These are phyloP conservation scores for Pterocarpus santalinus DNA, from an alignment of 306 rosid species.

Conservation along the genomic window DNA sequence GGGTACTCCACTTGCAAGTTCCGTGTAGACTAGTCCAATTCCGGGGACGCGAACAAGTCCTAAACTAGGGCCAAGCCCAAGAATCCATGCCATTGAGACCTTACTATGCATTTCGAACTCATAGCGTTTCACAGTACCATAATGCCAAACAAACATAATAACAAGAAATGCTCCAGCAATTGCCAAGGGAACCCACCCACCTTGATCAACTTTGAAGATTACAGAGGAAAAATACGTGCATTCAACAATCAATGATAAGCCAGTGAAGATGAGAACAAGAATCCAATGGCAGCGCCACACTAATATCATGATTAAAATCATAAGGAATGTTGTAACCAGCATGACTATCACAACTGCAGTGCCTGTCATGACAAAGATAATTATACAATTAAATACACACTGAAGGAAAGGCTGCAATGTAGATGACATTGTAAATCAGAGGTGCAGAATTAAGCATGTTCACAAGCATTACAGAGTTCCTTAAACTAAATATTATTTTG, in stretches of 20 bases:
- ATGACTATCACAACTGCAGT: conserved; percentile 91
- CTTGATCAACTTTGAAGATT: conserved; percentile 85
- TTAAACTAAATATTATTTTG: neutral
- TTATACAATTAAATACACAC: conserved; percentile 22
- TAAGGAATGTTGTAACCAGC: conserved; percentile 88
- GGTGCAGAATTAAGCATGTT: neutral
- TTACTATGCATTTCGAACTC: conserved; percentile 92
- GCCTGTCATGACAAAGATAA: conserved; percentile 67
- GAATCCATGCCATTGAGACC: conserved; percentile 98
- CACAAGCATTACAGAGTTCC: neutral
- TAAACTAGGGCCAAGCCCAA: conserved; percentile 95
- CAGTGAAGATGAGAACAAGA: conserved; percentile 72
- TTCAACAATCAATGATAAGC: conserved; percentile 80
- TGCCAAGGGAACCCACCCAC: conserved; percentile 97
- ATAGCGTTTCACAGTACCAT: conserved; percentile 80
- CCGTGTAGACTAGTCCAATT: conserved; percentile 94
- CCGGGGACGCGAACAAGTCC: conserved; percentile 99
- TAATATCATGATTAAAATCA: conserved; percentile 85
- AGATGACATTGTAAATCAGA: neutral
- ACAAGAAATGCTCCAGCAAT: conserved; percentile 79
- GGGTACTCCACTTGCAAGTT: conserved; percentile 96
- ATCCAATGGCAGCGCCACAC: conserved; percentile 98
- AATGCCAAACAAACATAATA: conserved; percentile 94
- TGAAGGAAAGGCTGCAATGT: conserved; percentile 10
- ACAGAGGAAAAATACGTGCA: conserved; percentile 87